Conservation (phyloP, 179 eudicot species). For the Amaranthus tricolor region DNA sequence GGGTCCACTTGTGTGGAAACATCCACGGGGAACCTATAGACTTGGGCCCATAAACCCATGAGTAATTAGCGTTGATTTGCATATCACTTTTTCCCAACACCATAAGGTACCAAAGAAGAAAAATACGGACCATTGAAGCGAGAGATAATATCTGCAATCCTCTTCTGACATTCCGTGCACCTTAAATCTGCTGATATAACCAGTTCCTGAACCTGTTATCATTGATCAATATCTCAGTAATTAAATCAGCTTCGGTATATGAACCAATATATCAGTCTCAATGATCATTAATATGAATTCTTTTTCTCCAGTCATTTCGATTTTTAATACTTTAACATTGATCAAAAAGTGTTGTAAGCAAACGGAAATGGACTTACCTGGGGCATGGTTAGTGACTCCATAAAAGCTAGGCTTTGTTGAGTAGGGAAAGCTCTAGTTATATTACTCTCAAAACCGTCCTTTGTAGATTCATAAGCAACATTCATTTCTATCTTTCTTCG, state of each 20-base stretch:
- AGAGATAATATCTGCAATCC: constrained; percentile 33
- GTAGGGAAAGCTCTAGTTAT: constrained; percentile 12
- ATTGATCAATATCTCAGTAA: neutral
- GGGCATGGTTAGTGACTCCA: constrained; percentile 39
- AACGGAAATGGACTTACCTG: constrained; percentile 24
- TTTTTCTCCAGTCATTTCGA: no score
- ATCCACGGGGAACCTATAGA: no score
- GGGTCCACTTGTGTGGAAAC: no score
- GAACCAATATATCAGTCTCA: neutral
- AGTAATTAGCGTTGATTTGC: no score
- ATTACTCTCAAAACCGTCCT: constrained; percentile 5
- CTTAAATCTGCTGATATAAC: constrained; percentile 43
- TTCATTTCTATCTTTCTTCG: neutral
- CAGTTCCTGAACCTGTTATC: constrained; percentile 37
- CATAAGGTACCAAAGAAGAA: neutral
- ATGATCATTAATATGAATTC: no score
- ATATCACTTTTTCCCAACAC: neutral
- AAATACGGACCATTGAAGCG: constrained; percentile 33
- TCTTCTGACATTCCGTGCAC: constrained; percentile 39
- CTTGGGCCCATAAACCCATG: no score
- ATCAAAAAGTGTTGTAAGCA: no score
- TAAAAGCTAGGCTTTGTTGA: constrained; percentile 30
- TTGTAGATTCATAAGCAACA: constrained; percentile 1
- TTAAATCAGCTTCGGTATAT: neutral
- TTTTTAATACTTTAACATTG: no score